Evolutionary conservation across 352 stramenopile genomes (phyloP), one percentile per base, ranked within the genome.

Genomic region (Globisporangium spiculum): DNA sequence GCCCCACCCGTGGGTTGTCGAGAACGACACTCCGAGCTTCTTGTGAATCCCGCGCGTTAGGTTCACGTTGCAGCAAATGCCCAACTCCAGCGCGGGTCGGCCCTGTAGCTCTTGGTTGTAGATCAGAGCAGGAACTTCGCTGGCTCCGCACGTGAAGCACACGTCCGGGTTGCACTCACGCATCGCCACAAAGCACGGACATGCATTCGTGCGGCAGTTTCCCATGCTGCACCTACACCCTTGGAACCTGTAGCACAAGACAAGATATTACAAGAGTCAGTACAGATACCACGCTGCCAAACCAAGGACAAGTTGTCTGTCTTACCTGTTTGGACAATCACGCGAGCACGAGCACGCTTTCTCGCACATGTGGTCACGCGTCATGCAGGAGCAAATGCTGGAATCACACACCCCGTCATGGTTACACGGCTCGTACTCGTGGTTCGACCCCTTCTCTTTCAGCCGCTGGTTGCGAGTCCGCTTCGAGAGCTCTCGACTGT

Each of bases 271-370:
- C 30, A 74, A 27, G 12, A 7, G 41, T 24, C 55, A 48, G 44
- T 34, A 26, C 34, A 41, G 1, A 50, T 7, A 54, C 20, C 8
- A 50, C 30, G 4, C 22, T 30, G 60, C 18, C 7, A 24, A 44
- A 8, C 14, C 9, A n/a, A 48, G 46, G 50, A 30, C n/a, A 10
- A n/a, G 7, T 2, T 7, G 10, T n/a, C 2, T 32, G n/a, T 67
- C 76, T 20, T 67, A 89, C 79, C 86, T 75, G 59, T 93, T 94
- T 14, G 79, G 74, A 52, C 86, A 94, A 63, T 93, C 77, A 6
- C 77, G 81, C 4, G 86, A 90, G 65, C 86, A 94, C n/a, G 84
- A 92, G 67, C 86, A 94, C 55, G 86, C 84, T 69, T 91, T 93
- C 57, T 93, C 83, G 46, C 86, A 94, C 58, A 79, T 92, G 69